Conservation (phyloP, 768 basidiomycete genomes). For the Hydnum rufescens region DNA sequence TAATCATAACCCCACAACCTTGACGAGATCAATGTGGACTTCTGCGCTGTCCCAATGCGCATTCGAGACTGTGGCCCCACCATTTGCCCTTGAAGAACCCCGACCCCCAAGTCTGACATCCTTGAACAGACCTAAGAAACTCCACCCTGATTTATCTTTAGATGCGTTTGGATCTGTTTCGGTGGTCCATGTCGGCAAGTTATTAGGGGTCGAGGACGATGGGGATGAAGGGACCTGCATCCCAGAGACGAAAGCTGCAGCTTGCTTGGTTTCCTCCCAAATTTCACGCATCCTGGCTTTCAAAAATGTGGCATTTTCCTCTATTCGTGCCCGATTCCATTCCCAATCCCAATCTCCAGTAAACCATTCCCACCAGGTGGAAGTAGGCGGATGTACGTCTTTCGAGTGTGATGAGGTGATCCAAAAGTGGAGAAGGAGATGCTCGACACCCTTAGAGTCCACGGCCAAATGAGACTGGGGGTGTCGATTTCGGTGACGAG, state of each 20-base stretch:
- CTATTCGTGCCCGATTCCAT: constrained; percentile 21
- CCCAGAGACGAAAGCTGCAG: constrained; percentile 60
- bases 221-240: constrained; percentile 22
- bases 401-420: constrained; percentile 37
- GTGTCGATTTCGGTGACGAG: constrained; percentile 66
- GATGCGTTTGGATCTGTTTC: constrained; percentile 4
- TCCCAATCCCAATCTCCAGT: constrained; percentile 3
- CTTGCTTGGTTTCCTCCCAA: constrained; percentile 31
- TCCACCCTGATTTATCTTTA: constrained; percentile 5
- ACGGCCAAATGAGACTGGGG: constrained; percentile 59
- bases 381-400: constrained; percentile 1
- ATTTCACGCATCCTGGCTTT: constrained; percentile 24
- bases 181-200: not conserved
- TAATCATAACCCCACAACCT: not conserved
- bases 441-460: constrained; percentile 56
- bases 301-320: constrained; percentile 15
- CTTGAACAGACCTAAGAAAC: constrained; percentile 7
- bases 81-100: not conserved
- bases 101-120: constrained; percentile 1
- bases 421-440: constrained; percentile 71
- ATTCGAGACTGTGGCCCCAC: not conserved
- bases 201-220: too few species aligned
- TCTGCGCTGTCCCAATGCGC: constrained; percentile 4
- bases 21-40: constrained; percentile 10
- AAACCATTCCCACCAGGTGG: not conserved